phyloP scores from a whole-genome alignment of 1,284 basidiomycete species.

The Cutaneotrichosporon spelunceum region DNA sequence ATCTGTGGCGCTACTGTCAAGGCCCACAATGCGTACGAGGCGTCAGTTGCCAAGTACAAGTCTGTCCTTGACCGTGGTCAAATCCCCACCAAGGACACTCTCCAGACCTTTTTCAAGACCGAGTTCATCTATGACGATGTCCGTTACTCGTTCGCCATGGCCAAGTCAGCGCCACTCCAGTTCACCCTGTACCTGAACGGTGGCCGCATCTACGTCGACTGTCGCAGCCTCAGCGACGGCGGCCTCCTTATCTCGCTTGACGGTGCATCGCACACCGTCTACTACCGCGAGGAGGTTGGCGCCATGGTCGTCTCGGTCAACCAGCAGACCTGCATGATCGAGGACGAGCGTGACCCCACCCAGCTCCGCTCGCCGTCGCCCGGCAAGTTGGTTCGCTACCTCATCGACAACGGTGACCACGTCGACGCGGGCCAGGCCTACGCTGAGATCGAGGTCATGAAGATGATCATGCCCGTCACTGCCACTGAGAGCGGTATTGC shows the following conservation, averaged over 20 bases:
- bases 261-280: conserved; percentile 93
- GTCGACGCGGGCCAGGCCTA: conserved; percentile 94
- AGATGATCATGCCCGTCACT: conserved; percentile 98
- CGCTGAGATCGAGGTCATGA: conserved; percentile 99
- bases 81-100: conserved; percentile 86
- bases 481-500: conserved; percentile 93
- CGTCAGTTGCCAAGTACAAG: conserved; percentile 90
- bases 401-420: conserved; percentile 96
- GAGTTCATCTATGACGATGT: conserved; percentile 98
- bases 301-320: conserved; percentile 91
- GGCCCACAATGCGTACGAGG: conserved; percentile 84
- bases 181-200: conserved; percentile 98
- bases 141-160: conserved; percentile 93
- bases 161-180: conserved; percentile 77
- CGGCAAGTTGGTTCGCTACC: conserved; percentile 91
- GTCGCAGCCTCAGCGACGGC: conserved; percentile 88
- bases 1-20: conserved; percentile 97
- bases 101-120: conserved; percentile 95
- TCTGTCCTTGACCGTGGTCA: conserved; percentile 93
- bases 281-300: conserved; percentile 98
- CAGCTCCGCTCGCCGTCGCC: conserved; percentile 94
- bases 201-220: conserved; percentile 82
- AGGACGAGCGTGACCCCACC: conserved; percentile 99
- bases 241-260: conserved; percentile 88
- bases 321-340: conserved; percentile 95